These are phyloP conservation scores for Aspergillus proliferans DNA, from an alignment of 2,329 filamentous ascomycete species.

Conservation along the genomic window DNA sequence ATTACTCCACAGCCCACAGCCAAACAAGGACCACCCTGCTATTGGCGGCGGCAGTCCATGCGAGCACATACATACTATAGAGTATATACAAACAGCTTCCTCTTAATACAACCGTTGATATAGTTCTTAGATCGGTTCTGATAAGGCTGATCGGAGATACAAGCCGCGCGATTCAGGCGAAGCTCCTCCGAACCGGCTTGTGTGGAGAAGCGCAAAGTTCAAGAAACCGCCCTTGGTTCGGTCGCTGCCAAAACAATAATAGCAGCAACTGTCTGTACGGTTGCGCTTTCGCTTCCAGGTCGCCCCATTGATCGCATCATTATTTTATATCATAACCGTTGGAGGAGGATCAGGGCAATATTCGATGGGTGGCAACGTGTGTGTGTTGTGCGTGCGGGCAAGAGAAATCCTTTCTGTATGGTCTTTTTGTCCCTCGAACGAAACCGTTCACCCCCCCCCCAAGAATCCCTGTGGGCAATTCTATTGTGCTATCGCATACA, in stretches of 20 bases:
- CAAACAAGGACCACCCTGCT: too few relatives aligned
- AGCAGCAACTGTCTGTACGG: not conserved
- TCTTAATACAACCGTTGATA: not conserved
- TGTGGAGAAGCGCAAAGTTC: slow-evolving; percentile 31
- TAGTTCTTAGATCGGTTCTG: slow-evolving; percentile 1
- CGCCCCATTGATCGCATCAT: not conserved
- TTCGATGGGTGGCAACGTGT: slow-evolving; percentile 18
- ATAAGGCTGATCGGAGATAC: slow-evolving; percentile 31
- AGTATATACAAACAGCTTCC: not conserved
- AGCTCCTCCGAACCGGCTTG: slow-evolving; percentile 18
- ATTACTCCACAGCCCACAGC: too few relatives aligned
- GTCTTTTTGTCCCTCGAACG: slow-evolving; percentile 1
- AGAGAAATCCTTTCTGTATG: slow-evolving; percentile 19
- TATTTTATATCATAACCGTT: not conserved
- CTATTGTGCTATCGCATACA: too few relatives aligned
- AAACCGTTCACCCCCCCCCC: too few relatives aligned
- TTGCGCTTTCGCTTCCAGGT: not conserved
- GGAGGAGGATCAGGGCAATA: not conserved
- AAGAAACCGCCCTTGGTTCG: slow-evolving; percentile 24
- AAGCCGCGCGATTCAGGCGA: slow-evolving; percentile 7
- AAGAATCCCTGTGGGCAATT: too few relatives aligned
- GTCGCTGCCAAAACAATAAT: not conserved
- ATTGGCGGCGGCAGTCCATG: too few relatives aligned
- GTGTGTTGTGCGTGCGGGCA: slow-evolving; percentile 18
- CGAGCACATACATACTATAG: not conserved